Base-by-base conservation (phyloP, 768 basidiomycete genomes). In the Suillus lakei region DNA sequence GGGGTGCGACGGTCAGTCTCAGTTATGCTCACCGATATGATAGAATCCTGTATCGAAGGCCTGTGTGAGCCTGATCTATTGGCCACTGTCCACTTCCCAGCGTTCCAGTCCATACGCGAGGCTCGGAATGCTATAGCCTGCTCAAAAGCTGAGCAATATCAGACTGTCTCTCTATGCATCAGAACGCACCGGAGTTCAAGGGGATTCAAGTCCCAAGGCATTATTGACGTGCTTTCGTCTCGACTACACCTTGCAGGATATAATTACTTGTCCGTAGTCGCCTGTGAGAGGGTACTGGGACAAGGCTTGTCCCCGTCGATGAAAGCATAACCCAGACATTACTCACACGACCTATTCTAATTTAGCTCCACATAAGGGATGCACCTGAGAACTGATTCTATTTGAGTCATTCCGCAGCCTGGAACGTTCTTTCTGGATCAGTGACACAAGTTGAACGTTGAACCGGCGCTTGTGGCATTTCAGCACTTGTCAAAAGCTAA, bases 71-170 rank as follows among this genome's bases (percentile, higher is more conserved):
- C n/a, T 84, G 82, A 71, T 83, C 81, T 28, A 81, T 81, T 6
- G 85, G 73, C 30, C 74, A 77, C 66, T 85, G 82, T 0, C 88
- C 88, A 46, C 85, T 85, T 1, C 87, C 86, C n/a, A 87, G 67
- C 44, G 80, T 85, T 85, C 88, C 89, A 4, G 89, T 90, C 32
- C 90, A 70, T 87, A 88, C 65, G 82, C 88, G 54, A 91, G 80
- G 65, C 81, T 74, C 18, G 84, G 79, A 72, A 77, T 81, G 30
- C 67, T 71, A 61, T 80, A 74, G 6, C 86, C 86, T 88, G 61
- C 30, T 18, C 28, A 39, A 21, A 18, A 16, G 61, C 53, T 36
- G 28, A 30, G 44, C 8, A 21, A 18, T 7, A 23, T 41, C 18
- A 65, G 34, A n/a, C n/a, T 28, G 1, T 30, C 16, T 30, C 16